Conservation (phyloP, 805 yeast genomes). For the Allodekkera sacchari region DNA sequence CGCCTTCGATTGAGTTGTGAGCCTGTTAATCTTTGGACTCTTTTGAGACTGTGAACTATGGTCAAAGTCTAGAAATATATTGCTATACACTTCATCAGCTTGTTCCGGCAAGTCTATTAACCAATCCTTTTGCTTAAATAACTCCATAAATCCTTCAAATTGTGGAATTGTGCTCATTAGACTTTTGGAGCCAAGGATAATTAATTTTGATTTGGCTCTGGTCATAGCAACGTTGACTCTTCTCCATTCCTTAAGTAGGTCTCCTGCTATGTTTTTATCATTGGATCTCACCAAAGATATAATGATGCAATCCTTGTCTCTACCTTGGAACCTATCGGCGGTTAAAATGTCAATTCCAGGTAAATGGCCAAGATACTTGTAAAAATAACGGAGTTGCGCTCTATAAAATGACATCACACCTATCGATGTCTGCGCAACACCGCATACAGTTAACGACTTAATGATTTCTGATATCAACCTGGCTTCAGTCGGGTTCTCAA, state of each 20-base stretch:
- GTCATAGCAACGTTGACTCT: constrained; percentile 93
- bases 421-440: constrained; percentile 49
- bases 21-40: constrained; percentile 4
- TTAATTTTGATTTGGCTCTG: constrained; percentile 74
- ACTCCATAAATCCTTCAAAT: constrained; percentile 49
- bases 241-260: constrained; percentile 78
- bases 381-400: constrained; percentile 58
- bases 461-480: constrained; percentile 54
- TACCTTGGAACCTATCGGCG: constrained; percentile 93
- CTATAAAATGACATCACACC: constrained; percentile 90
- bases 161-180: constrained; percentile 48
- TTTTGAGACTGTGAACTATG: constrained; percentile 2
- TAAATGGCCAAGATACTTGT: constrained; percentile 20
- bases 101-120: constrained; percentile 43
- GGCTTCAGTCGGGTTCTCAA: constrained; percentile 70
- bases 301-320: constrained; percentile 87
- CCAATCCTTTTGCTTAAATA: constrained; percentile 57
- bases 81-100: constrained; percentile 33
- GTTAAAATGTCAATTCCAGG: constrained; percentile 68
- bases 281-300: constrained; percentile 87
- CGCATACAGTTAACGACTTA: constrained; percentile 46
- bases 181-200: constrained; percentile 70
- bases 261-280: constrained; percentile 57
- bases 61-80: constrained; percentile 8
- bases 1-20: constrained; percentile 8